Percentiles rank a stretch among this genome's conserved stretches.
Conservation (phyloP, 345 rosid species). For the Sonneratia caseolaris region DNA sequence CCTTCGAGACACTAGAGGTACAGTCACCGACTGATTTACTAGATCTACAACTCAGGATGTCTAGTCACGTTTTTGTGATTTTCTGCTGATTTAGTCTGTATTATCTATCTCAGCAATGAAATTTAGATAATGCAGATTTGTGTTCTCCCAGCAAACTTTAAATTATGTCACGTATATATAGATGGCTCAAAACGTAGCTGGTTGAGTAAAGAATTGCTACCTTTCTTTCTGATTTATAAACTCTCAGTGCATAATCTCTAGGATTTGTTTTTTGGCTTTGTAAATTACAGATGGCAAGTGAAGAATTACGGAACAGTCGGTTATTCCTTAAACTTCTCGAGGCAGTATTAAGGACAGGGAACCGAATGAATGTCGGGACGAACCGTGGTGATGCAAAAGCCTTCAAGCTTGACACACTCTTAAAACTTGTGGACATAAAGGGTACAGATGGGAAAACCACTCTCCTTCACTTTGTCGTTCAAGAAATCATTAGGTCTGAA, state of each 20-base stretch:
- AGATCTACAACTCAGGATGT: too few relatives aligned
- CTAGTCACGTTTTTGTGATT: too few relatives aligned
- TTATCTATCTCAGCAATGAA: too few relatives aligned
- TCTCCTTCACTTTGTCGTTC: conserved; percentile 94
- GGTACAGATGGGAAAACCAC: conserved; percentile 97
- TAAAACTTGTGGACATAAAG: conserved; percentile 93
- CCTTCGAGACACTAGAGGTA: conserved; percentile 90
- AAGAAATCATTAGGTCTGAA: conserved; percentile 87
- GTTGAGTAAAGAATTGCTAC: neutral
- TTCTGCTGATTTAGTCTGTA: too few relatives aligned
- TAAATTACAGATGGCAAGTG: conserved; percentile 62
- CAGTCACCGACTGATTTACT: neutral
- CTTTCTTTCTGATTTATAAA: neutral
- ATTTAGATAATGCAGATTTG: neutral
- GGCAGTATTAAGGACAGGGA: conserved; percentile 92
- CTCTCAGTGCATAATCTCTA: neutral
- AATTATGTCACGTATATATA: neutral
- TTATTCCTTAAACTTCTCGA: conserved; percentile 88
- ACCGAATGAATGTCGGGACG: conserved; percentile 94
- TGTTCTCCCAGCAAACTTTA: neutral
- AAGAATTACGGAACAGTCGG: conserved; percentile 82
- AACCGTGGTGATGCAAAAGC: conserved; percentile 95
- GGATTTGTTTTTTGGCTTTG: neutral
- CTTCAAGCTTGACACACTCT: conserved; percentile 85
- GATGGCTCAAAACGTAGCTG: neutral